These are phyloP conservation scores for Cucurbitaria berberidis DNA, from an alignment of 2,329 filamentous ascomycete species.

Conservation along the genomic window DNA sequence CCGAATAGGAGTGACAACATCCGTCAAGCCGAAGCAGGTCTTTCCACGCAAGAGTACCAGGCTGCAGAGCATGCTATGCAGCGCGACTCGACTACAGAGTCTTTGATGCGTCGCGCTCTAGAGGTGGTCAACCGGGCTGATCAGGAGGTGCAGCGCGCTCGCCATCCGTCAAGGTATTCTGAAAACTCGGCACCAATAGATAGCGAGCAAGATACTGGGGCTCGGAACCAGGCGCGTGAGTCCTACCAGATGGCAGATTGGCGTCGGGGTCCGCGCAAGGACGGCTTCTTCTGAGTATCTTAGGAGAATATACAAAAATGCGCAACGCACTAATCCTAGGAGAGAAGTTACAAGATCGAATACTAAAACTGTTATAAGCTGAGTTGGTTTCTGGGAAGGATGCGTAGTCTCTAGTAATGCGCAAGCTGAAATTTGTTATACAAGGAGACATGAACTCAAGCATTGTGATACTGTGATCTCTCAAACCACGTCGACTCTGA, in stretches of 20 bases:
- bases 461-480: too few species aligned
- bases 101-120: neutral
- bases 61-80: conserved; percentile 1
- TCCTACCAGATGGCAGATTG: neutral
- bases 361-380: too few species aligned
- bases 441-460: too few species aligned
- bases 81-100: conserved; percentile 2
- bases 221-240: neutral
- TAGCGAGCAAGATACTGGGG: neutral
- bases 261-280: neutral
- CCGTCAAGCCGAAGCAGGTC: neutral
- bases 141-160: conserved; percentile 1
- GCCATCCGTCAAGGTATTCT: conserved; percentile 1
- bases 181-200: neutral
- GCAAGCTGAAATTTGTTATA: too few species aligned
- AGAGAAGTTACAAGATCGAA: too few species aligned
- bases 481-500: too few species aligned
- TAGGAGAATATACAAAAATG: neutral
- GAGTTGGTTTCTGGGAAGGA: too few species aligned
- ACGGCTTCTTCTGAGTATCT: neutral
- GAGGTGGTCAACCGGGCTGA: conserved; percentile 5
- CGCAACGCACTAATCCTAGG: too few species aligned
- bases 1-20: neutral
- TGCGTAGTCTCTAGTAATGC: too few species aligned
- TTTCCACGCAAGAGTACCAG: conserved; percentile 1